Percentiles rank a stretch among this genome's conserved stretches.
phyloP scores from a whole-genome alignment of 2,329 filamentous ascomycete species.

The Neofusicoccum sp. region DNA sequence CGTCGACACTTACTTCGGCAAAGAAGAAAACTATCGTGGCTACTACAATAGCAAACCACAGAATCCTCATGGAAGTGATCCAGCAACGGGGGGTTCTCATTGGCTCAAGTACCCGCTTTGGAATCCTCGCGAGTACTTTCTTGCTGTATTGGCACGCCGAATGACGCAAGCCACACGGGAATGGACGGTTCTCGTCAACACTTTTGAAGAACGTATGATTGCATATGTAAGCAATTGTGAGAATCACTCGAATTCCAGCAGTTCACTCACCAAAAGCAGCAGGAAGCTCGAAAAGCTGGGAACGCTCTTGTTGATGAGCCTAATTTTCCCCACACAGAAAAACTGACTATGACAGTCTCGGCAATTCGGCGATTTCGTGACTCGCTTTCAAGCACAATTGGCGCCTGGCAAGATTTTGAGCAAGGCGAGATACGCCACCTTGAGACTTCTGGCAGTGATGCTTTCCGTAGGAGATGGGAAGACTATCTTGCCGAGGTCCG shows the following conservation, averaged over 20 bases:
- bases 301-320: background rate
- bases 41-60: background rate
- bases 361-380: background rate
- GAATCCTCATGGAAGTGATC: background rate
- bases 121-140: constrained; percentile 15
- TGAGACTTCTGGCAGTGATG: background rate
- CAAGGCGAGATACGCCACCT: background rate
- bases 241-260: background rate
- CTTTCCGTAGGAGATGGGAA: background rate
- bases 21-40: background rate
- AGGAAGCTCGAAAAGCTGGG: background rate
- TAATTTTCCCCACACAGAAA: background rate
- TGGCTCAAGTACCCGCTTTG: background rate
- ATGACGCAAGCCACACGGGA: constrained; percentile 14
- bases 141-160: background rate
- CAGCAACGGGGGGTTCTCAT: background rate
- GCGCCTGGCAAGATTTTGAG: background rate
- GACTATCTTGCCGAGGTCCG: background rate
- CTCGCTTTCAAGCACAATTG: background rate
- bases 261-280: background rate
- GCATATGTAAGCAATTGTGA: background rate
- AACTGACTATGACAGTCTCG: background rate
- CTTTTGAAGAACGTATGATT: constrained; percentile 7
- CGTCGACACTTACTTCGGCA: background rate
- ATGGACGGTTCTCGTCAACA: constrained; percentile 6